Evolutionary conservation across 441 rosid genomes (phyloP).

Genomic region (Codiaeum variegatum): DNA sequence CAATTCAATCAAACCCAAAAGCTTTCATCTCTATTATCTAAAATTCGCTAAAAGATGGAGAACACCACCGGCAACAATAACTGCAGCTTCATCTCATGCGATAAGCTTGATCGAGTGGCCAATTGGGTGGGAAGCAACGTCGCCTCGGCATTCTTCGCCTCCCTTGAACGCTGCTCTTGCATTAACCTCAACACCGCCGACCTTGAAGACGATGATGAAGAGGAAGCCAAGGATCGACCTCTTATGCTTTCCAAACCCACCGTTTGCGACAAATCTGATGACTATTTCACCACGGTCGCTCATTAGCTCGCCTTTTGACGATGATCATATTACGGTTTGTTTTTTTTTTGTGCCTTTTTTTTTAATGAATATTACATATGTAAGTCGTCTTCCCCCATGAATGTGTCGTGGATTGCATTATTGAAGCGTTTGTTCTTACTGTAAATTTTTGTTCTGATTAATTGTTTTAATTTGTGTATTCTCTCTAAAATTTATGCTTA

Average conservation of each 20-base stretch:
- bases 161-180: slow-evolving; percentile 91
- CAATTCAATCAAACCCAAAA: neutral
- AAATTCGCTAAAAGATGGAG: slow-evolving; percentile 19
- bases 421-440: neutral
- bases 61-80: slow-evolving; percentile 4
- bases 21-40: neutral
- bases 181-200: slow-evolving; percentile 77
- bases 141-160: slow-evolving; percentile 82
- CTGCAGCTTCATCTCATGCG: slow-evolving; percentile 62
- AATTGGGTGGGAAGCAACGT: slow-evolving; percentile 77
- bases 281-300: slow-evolving; percentile 17
- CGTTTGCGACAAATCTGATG: slow-evolving; percentile 20
- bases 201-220: slow-evolving; percentile 49
- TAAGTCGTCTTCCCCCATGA: neutral
- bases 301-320: slow-evolving; percentile 25
- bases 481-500: neutral
- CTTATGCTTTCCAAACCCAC: slow-evolving; percentile 50
- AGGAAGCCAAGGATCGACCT: slow-evolving; percentile 61
- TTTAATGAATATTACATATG: neutral
- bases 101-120: slow-evolving; percentile 75
- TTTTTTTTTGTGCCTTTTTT: neutral
- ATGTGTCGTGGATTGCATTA: slow-evolving; percentile 1
- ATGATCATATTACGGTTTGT: neutral
- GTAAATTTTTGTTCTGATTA: neutral
- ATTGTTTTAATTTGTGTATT: neutral